A percentile compares a stretch with the other conserved stretches of the same genome.
Conservation (phyloP, 1,284 basidiomycete species). For the Puccinia horiana region DNA sequence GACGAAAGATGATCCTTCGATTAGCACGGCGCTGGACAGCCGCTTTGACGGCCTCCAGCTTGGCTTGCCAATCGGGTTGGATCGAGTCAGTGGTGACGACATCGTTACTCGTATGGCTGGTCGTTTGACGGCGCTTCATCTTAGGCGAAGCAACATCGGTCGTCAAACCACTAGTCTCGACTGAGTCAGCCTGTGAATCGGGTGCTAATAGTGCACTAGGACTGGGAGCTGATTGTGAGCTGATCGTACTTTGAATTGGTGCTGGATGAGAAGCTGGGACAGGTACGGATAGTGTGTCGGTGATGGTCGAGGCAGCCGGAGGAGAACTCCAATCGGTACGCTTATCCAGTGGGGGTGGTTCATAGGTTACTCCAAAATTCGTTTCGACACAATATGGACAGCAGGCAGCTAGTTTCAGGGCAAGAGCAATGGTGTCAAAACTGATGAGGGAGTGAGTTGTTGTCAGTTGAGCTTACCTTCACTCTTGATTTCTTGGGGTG, state of each 20-base stretch:
- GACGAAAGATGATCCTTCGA: conserved; percentile 94
- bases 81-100: conserved; percentile 61
- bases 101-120: conserved; percentile 66
- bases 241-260: background rate
- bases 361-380: conserved; percentile 92
- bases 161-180: background rate
- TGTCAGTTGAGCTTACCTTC: conserved; percentile 62
- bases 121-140: conserved; percentile 30
- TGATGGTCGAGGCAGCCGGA: background rate
- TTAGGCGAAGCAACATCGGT: background rate
- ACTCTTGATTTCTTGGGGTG: conserved; percentile 58
- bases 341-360: conserved; percentile 76
- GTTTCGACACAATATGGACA: conserved; percentile 97
- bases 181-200: conserved; percentile 16
- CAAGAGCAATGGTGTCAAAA: background rate
- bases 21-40: conserved; percentile 86
- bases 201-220: conserved; percentile 29
- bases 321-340: conserved; percentile 66
- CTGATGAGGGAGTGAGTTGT: conserved; percentile 58
- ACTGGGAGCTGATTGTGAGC: conserved; percentile 31
- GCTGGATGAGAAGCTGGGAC: background rate
- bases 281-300: background rate
- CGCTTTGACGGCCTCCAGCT: conserved; percentile 82
- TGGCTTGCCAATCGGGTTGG: conserved; percentile 90
- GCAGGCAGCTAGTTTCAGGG: conserved; percentile 64